Evolutionary conservation across 306 rosid species (phyloP), one percentile per base, ranked within the genome.

Genomic region (Corylus americana): DNA sequence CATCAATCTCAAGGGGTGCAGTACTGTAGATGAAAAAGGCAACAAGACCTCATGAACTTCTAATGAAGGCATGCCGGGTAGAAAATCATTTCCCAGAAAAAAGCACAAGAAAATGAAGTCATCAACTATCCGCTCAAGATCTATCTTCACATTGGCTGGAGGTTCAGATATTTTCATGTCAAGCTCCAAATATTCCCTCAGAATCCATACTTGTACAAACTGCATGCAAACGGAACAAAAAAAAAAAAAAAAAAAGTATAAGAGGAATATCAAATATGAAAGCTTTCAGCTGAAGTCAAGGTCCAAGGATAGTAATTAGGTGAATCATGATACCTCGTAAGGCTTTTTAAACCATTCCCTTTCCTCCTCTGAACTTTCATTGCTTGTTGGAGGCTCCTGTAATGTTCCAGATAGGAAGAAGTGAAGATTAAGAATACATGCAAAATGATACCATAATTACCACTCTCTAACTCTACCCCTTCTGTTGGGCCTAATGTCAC

Each of bases 11-110:
- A 42, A 42, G 45, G 45, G 8, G 45, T 42, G 45, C 12, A 49
- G 68, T 17, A n/a, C n/a, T n/a, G 37, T 48, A 79, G 18, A 13
- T 13, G 47, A 31, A 47, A 42, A 42, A 42, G 45, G 49, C 3
- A 1, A 31, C 17, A 42, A 4, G 31, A 88, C 97, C 89, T 91
- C 97, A 0, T 44, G 78, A 72, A 83, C 71, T 8, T 85, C 80
- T 68, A 91, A 61, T 4, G 92, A 51, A 45, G 97, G 97, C 79
- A 85, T 71, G 73, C 77, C 90, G 2, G 92, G 97, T 8, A 91
- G 83, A 78, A 91, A 89, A 78, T 89, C 92, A 82, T 91, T 91
- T 62, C 97, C 97, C 18, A 71, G 84, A 31, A 88, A 86, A 69
- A 86, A 85, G 31, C 88, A 88, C 27, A 91, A 80, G 80, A 89